Evolutionary conservation across 2,329 filamentous ascomycete species (phyloP), one percentile per base, ranked within the genome.

Genomic region (Trichoderma sp.): DNA sequence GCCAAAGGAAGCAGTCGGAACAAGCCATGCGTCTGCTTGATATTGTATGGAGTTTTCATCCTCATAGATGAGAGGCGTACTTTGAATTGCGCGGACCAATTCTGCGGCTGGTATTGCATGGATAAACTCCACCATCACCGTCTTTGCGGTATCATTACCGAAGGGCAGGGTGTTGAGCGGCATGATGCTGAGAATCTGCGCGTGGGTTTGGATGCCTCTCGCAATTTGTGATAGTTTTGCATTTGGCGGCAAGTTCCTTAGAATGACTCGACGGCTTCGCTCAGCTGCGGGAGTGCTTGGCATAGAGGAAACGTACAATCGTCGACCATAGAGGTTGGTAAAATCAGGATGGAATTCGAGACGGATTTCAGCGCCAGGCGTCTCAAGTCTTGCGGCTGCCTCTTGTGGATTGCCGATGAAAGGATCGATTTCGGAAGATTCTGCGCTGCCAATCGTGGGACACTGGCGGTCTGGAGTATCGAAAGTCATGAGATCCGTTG

Each of bases 191-290:
- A 72, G 19, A 3, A 77, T 14, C 0, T 72, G 72, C 0, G 72
- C 74, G 0, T 59, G 6, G 8, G 71, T 71, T 1, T 59, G 40
- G 7, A 78, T 71, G 1, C 72, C 74, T 0, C 70, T 53, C 83
- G 86, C 67, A 82, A 86, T 61, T 72, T 87, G 11, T 79, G 80
- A 33, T 58, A 72, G 29, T 55, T 70, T 66, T 67, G 70, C 53
- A 63, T 72, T 68, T 62, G 73, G 72, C 0, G 78, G 77, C 0
- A 80, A 68, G 3, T 76, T 74, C 13, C 58, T 37, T 0, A 79
- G 37, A 0, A 77, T 8, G 0, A 79, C 71, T 0, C 76, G 73
- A 0, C 77, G 76, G 10, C 73, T 74, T 63, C 43, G 43, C 47
- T 33, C 40, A 14, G 69, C 62, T 4, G 33, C 7, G 5, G 24